Conservation (phyloP, 176 grass and related monocot species). For the Avena atlantica region DNA sequence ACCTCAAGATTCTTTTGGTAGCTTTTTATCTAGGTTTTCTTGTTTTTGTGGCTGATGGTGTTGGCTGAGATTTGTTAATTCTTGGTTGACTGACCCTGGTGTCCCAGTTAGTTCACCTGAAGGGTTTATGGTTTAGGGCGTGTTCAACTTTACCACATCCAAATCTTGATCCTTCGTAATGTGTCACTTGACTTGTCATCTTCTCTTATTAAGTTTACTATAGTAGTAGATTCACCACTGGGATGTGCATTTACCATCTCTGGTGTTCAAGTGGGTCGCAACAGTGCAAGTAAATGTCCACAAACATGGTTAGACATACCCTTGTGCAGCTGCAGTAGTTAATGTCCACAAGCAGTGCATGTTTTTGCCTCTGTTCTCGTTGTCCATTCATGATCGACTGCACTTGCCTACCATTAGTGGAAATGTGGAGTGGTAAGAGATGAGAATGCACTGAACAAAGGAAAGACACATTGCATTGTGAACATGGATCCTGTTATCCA, state of each 20-base stretch:
- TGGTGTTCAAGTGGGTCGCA: background rate
- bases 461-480: background rate
- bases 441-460: background rate
- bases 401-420: background rate
- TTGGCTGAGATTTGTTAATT: background rate
- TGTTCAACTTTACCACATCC: background rate
- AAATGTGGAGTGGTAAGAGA: background rate
- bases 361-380: background rate
- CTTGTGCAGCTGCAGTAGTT: slow-evolving; percentile 22
- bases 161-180: background rate
- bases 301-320: background rate
- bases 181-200: background rate
- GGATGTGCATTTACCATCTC: background rate
- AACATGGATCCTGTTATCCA: background rate
- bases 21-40: background rate
- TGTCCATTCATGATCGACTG: slow-evolving; percentile 12
- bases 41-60: background rate
- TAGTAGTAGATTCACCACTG: too few species aligned
- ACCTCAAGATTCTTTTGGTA: background rate
- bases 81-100: background rate
- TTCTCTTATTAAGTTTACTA: background rate
- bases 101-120: background rate
- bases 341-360: slow-evolving; percentile 18
- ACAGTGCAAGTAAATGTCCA: slow-evolving; percentile 24
- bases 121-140: slow-evolving; percentile 6